Evolutionary conservation across 2,329 filamentous ascomycete species (phyloP), one percentile per base, ranked within the genome.

Genomic region (Fusarium coffeatum): DNA sequence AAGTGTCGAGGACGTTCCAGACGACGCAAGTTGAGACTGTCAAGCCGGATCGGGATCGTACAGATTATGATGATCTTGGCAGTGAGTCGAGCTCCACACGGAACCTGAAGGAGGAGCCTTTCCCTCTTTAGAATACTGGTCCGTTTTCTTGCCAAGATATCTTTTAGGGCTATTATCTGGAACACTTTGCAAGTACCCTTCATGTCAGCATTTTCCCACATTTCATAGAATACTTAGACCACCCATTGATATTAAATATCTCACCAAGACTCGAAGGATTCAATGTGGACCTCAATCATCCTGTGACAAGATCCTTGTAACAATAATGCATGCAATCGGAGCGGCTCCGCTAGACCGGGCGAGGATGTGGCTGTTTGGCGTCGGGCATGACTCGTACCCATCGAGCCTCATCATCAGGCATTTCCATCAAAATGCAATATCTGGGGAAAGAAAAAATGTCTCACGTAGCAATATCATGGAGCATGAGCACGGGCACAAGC

Each of bases 71-170:
- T 11, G 73, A 75, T 18, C 65, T 59, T 7, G 64, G 71, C 20
- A 76, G 74, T 54, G 74, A 76, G 47, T 74, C 73, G 2, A 76
- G 74, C 30, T 76, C 74, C 3, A 76, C 73, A 2, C 27, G 71
- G 6, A 64, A 72, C 10, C 16, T 76, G 13, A 76, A 76, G 30
- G 64, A 58, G 47, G 73, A 75, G 8, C 34, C 53, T n/a, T 74
- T 64, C 30, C 42, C 68, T 8, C 28, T 30, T 2, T 28, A 28
- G 28, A 13, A 13, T 5, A 28, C 5, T 28, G 28, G 5, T 28
- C 2, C 6, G 1, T 28, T 28, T 28, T 28, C 12, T 28, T 28
- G 28, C 13, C 28, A 28, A 28, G 1, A 28, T 28, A 28, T 28
- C 11, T 1, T 28, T 28, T 28, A 13, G 28, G 28, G 28, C 11